Evolutionary conservation across 108 stramenopile genomes (phyloP).

Genomic region (Craspedostauros australis): DNA sequence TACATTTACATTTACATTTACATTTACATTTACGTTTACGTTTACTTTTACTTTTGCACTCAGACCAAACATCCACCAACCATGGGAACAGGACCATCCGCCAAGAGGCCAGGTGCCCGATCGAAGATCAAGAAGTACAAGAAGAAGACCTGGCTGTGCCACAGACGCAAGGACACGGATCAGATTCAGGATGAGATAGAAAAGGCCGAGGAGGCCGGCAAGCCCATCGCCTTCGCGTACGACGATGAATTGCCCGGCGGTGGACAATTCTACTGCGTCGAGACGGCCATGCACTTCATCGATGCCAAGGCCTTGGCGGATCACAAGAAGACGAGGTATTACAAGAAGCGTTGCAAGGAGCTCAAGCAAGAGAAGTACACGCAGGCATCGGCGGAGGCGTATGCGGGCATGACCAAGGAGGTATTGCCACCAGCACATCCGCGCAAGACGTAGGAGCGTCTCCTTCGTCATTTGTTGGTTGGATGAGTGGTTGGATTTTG

Average conservation of each 20-base stretch:
- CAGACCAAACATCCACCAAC: neutral
- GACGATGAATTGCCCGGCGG: conserved; percentile 97
- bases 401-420: conserved; percentile 86
- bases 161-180: conserved; percentile 89
- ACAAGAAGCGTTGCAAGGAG: conserved; percentile 84
- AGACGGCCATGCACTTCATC: conserved; percentile 92
- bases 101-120: conserved; percentile 61
- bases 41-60: too few relatives aligned
- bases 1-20: too few relatives aligned
- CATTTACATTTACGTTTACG: too few relatives aligned
- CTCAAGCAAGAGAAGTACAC: conserved; percentile 87
- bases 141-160: conserved; percentile 64
- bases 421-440: conserved; percentile 79
- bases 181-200: conserved; percentile 96
- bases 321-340: conserved; percentile 91
- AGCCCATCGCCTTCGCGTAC: conserved; percentile 66
- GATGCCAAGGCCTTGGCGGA: conserved; percentile 84
- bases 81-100: conserved; percentile 39
- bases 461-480: too few relatives aligned
- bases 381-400: conserved; percentile 71
- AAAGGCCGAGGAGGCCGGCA: conserved; percentile 60
- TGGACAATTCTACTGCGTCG: conserved; percentile 96
- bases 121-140: conserved; percentile 90
- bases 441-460: too few relatives aligned
- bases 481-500: too few relatives aligned